phyloP scores from a whole-genome alignment of 768 basidiomycete species.

The Amanita rubescens region DNA sequence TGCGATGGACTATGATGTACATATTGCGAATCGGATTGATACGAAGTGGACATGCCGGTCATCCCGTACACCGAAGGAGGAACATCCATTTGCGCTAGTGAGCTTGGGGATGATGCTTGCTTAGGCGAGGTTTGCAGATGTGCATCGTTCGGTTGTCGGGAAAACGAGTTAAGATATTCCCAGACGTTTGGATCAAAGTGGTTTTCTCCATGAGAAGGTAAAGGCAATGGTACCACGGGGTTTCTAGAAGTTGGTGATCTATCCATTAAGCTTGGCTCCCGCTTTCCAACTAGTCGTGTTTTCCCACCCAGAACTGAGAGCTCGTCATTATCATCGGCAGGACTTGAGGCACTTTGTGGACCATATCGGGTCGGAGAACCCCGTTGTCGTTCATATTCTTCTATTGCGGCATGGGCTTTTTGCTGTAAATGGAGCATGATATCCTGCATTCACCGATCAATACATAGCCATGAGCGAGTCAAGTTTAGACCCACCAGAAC shows the following conservation, averaged over 20 bases:
- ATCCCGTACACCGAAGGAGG: slow-evolving; percentile 43
- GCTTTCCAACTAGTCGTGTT: slow-evolving; percentile 58
- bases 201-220: slow-evolving; percentile 42
- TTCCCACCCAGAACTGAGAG: slow-evolving; percentile 57
- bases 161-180: slow-evolving; percentile 63
- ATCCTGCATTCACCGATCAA: slow-evolving; percentile 28
- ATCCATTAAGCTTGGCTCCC: slow-evolving; percentile 47
- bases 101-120: slow-evolving; percentile 5
- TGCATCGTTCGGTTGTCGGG: slow-evolving; percentile 11
- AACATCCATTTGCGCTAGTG: slow-evolving; percentile 28
- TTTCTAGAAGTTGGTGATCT: slow-evolving; percentile 66
- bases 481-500: slow-evolving; percentile 43
- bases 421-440: slow-evolving; percentile 60
- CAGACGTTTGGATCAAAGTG: slow-evolving; percentile 56
- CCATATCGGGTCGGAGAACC: slow-evolving; percentile 34
- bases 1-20: slow-evolving; percentile 19
- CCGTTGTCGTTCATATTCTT: slow-evolving; percentile 57
- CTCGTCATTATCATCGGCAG: slow-evolving; percentile 53
- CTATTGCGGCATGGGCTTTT: slow-evolving; percentile 58
- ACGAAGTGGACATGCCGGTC: slow-evolving; percentile 28
- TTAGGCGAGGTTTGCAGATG: slow-evolving; percentile 10
- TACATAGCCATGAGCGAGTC: not conserved
- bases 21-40: slow-evolving; percentile 29
- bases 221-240: slow-evolving; percentile 64
- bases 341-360: slow-evolving; percentile 31